Conservation (phyloP, 2,329 filamentous ascomycete species). For the Trichoderma atrobrunneum region DNA sequence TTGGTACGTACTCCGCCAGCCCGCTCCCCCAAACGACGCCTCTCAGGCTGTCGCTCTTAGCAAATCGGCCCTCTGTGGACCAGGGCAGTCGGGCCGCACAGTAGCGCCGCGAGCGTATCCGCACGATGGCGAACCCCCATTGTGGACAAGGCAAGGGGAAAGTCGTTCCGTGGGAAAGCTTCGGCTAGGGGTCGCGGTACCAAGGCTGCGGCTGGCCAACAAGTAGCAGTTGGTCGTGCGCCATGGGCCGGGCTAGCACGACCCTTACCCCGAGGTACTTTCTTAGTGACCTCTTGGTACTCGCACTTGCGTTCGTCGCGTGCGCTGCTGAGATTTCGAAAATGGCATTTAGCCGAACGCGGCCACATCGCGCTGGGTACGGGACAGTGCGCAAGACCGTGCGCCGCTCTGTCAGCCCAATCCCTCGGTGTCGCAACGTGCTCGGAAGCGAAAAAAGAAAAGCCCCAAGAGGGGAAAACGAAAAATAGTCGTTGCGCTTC, state of each 20-base stretch:
- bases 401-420: neutral
- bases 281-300: neutral
- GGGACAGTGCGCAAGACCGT: neutral
- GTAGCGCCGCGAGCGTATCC: slow-evolving; percentile 20
- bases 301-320: neutral
- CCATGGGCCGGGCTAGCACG: neutral
- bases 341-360: slow-evolving; percentile 10
- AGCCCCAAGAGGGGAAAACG: neutral
- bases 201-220: neutral
- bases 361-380: neutral
- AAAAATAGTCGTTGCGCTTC: neutral
- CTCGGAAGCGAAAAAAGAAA: neutral
- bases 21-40: neutral
- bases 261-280: slow-evolving; percentile 8
- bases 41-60: neutral
- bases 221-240: neutral
- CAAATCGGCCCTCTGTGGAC: slow-evolving; percentile 9
- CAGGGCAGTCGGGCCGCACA: slow-evolving; percentile 22
- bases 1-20: neutral
- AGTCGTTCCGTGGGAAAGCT: neutral
- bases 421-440: neutral
- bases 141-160: slow-evolving; percentile 11
- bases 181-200: neutral
- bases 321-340: slow-evolving; percentile 11
- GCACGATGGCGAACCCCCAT: slow-evolving; percentile 20